Evolutionary conservation across 2,329 filamentous ascomycete genomes (phyloP).

Genomic region (Sporothrix brasiliensis): DNA sequence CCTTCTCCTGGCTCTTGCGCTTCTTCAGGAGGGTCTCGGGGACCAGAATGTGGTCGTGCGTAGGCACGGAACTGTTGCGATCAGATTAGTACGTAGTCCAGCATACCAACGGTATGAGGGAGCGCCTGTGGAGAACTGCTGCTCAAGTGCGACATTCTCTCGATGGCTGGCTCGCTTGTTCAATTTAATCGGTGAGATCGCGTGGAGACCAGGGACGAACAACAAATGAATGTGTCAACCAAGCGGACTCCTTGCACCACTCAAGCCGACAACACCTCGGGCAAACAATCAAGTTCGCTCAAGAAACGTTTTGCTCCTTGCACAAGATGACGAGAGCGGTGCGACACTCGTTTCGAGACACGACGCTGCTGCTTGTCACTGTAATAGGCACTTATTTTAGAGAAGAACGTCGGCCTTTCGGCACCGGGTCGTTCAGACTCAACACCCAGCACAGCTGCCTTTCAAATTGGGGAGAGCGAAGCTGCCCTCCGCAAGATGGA

Average conservation of each 20-base stretch:
- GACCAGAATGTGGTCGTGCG: conserved; percentile 92
- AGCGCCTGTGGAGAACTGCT: conserved; percentile 93
- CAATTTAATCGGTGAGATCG: conserved; percentile 76
- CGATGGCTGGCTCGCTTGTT: conserved; percentile 80
- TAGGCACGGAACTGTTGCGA: conserved; percentile 81
- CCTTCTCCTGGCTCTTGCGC: conserved; percentile 99
- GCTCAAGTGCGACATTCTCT: conserved; percentile 89
- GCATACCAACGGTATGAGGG: conserved; percentile 58
- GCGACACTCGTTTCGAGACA: neutral
- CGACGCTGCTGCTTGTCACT: conserved; percentile 39
- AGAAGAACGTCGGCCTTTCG: conserved; percentile 61
- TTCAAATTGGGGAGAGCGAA: conserved; percentile 54
- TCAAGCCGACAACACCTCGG: conserved; percentile 78
- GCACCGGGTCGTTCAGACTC: conserved; percentile 65
- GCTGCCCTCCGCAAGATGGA: conserved; percentile 55
- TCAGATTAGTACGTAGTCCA: conserved; percentile 82
- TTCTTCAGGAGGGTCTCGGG: conserved; percentile 99
- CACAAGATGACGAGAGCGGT: conserved; percentile 14
- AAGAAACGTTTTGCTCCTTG: conserved; percentile 46
- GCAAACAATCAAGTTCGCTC: conserved; percentile 46
- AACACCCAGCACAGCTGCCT: conserved; percentile 71
- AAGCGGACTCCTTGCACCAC: conserved; percentile 44
- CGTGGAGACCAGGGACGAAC: conserved; percentile 32
- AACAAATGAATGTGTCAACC: neutral
- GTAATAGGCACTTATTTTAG: conserved; percentile 69